These are phyloP conservation scores for Dillenia suffruticosa DNA, from an alignment of 164 flowering plant genomes.

Conservation along the genomic window DNA sequence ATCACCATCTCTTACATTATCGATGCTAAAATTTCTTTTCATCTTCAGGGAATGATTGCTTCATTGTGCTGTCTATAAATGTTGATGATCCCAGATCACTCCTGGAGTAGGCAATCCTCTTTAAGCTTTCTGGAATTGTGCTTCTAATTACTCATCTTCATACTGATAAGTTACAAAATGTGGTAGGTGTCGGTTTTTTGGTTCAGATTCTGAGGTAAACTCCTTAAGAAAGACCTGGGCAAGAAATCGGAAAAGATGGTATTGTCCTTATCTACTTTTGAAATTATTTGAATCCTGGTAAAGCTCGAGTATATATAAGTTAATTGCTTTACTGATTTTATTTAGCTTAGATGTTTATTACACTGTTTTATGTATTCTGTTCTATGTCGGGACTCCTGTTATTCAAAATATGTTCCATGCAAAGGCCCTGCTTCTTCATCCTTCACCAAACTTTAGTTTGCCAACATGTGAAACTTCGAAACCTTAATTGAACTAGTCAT, in stretches of 20 bases:
- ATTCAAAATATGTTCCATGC: no score
- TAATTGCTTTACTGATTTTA: no score
- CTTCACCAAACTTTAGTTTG: no score
- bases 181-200: slow-evolving; percentile 70
- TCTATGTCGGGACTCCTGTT: no score
- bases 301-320: no score
- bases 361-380: no score
- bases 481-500: no score
- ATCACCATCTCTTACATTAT: neutral
- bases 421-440: no score
- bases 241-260: slow-evolving; percentile 61
- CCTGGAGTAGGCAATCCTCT: slow-evolving; percentile 59
- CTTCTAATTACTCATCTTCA: neutral
- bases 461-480: no score
- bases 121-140: neutral
- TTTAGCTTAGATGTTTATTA: no score
- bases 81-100: slow-evolving; percentile 47
- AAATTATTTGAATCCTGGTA: neutral
- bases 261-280: slow-evolving; percentile 7
- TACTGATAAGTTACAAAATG: slow-evolving; percentile 5
- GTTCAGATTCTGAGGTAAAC: slow-evolving; percentile 45
- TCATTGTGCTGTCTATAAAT: slow-evolving; percentile 38
- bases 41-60: slow-evolving; percentile 54
- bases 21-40: neutral
- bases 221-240: slow-evolving; percentile 45